Evolutionary conservation across 257 asterid genomes (phyloP), one percentile per base, ranked within the genome.

Genomic region (Forsythia suspensa): DNA sequence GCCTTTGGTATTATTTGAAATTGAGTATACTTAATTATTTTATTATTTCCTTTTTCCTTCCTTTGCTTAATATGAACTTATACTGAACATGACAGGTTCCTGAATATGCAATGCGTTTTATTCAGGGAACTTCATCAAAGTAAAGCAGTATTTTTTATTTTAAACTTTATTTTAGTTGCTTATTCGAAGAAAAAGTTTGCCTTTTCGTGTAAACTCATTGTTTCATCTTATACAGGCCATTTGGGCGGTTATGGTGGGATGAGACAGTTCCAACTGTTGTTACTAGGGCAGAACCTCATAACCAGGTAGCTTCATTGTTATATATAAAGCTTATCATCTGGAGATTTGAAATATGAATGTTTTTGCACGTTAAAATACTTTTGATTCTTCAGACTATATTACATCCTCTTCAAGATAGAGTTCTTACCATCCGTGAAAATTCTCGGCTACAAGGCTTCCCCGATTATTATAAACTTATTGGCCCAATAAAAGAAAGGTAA

Each of bases 361-460:
- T 61, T 13, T 66, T 72, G 37, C 44, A 7, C 15, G 3, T 13
- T 46, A 12, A 71, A 40, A 42, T 72, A 15, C 59, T 46, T 38
- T 2, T 51, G 3, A 11, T 4, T 3, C 12, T 74, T 8, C 76
- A 93, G 98, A 84, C 76, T 15, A 80, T 96, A 48, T n/a, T 90
- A 44, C 99, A 96, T 71, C 99, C 99, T 0, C 0, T 0, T 0
- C 98, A 96, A 78, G 88, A 92, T 51, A 70, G 99, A 13, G 99
- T 96, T 21, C 97, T 96, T 0, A 83, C 95, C 0, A 73, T 96
- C 13, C 96, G 99, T 3, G 99, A 96, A 73, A 96, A 96, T 38
- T 97, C 99, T 4, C 82, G 98, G 4, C 81, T 96, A 7, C 99
- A 96, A 91, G 99, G 99, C 13, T 96, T 96, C 46, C 97, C 98